A percentile compares a stretch with the other conserved stretches of the same genome.
phyloP scores from a whole-genome alignment of 2,329 filamentous ascomycete species.

The Calonectria leucothoes region DNA sequence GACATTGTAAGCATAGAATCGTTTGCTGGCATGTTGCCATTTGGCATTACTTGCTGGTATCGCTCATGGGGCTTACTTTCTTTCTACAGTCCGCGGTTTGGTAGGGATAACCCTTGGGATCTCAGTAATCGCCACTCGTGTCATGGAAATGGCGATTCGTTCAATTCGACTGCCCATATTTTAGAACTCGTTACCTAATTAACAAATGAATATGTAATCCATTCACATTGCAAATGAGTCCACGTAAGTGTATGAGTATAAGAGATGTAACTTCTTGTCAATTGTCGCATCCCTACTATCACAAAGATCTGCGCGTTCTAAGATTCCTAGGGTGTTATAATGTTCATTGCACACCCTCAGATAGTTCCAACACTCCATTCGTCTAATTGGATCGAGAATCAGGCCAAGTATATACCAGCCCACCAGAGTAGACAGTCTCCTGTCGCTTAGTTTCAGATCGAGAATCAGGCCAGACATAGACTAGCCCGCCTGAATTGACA shows the following conservation, averaged over 20 bases:
- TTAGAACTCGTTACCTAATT: not conserved
- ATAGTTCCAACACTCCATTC: not conserved
- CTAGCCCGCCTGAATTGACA: not conserved
- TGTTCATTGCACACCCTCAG: not conserved
- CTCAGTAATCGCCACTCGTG: too few species aligned
- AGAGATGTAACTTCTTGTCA: not conserved
- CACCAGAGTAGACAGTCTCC: too few species aligned
- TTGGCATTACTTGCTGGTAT: too few species aligned
- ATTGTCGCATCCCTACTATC: not conserved
- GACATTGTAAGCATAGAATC: too few species aligned
- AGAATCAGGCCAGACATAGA: not conserved
- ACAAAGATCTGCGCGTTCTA: not conserved
- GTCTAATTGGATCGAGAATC: too few species aligned
- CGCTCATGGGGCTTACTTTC: too few species aligned
- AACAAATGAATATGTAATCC: not conserved
- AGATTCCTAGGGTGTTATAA: not conserved
- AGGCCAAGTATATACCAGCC: too few species aligned
- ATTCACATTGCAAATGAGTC: not conserved
- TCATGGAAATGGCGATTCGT: not conserved
- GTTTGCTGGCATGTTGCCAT: too few species aligned
- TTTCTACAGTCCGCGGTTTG: too few species aligned
- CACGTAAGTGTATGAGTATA: not conserved
- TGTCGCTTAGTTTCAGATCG: too few species aligned
- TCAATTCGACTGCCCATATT: not conserved
- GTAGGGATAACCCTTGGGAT: too few species aligned